Evolutionary conservation across 2,329 filamentous ascomycete genomes (phyloP), one percentile per base, ranked within the genome.

Genomic region (Knoxdaviesia proteae): DNA sequence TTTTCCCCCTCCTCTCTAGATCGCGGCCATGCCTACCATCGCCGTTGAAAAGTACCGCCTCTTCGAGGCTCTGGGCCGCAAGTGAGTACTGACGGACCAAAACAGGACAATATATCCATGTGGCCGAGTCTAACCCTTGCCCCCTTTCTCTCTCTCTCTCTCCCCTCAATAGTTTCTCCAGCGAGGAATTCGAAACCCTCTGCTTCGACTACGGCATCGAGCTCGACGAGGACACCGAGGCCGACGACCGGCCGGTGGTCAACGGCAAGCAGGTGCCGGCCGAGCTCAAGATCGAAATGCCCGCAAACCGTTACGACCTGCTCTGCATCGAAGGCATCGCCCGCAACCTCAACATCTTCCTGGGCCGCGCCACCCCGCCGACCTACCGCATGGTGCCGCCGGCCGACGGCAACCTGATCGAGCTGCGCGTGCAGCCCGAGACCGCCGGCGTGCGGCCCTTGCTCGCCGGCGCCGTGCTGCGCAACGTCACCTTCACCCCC

Each of bases 121-220:
- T 45, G 35, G 47, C 42, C 30, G 34, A 30, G n/a, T 45, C 40
- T 40, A 44, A 44, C 47, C 55, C 47, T 54, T 48, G 47, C 39
- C 38, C 48, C 41, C 42, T 46, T 41, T 47, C 42, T 43, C 46
- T 40, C 11, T 45, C 31, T 37, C 29, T 33, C n/a, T 43, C 38
- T 47, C 38, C 43, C 31, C 20, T 33, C 37, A 33, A 36, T 46
- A 87, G 81, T 51, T 88, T 83, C 61, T 94, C 88, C 44, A 90
- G 84, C 49, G 76, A 93, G 54, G 84, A 93, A 56, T 98, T 98
- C 57, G 90, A 98, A 61, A 82, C 93, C 56, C 70, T 98, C 52
- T 96, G 90, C 63, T 98, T 98, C 71, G 88, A 98, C 55, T 98
- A 94, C 57, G 87, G 87, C 46, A 92, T 98, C 57, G 90, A 98